Base-by-base conservation (phyloP, 1,284 basidiomycete genomes). In the Ceratobasidium sp. region DNA sequence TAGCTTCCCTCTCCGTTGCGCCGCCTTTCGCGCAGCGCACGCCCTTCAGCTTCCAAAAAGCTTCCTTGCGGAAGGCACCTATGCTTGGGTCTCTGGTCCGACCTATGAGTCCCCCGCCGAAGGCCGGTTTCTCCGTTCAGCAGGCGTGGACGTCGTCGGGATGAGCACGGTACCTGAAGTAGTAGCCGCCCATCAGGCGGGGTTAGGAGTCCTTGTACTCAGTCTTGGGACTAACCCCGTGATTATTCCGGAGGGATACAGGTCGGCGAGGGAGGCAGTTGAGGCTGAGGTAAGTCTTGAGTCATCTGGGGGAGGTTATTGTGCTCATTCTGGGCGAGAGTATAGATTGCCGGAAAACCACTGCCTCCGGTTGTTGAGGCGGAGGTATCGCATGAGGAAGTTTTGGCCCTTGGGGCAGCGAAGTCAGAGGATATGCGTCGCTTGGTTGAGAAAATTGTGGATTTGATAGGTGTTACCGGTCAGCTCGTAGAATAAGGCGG, bases 91-190 rank as follows among this genome's bases (percentile, higher is more conserved):
- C 55, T 89, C 90, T 39, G 94, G 94, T 0, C 95, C 95, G 0
- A 93, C 93, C 4, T 96, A 96, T 84, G 95, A 96, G 85, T 93
- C 93, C 0, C 90, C 93, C 0, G 93, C 93, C 0, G 94, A 95
- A 82, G 94, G 94, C n/a, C 86, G 90, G 60, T 90, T 94, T 83
- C 85, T 95, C 67, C 87, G 93, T 28, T 85, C 85, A n/a, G 90
- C 89, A 0, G 94, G 94, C 4, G 94, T 91, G 3, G 94, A 95
- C 82, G 93, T 95, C 9, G 94, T 96, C 1, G 95, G 95, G 2
- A 96, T 96, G 95, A 94, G 93, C 81, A 96, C 95, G 0, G 90
- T 96, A n/a, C 95, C 95, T 0, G 95, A 96, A 86, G 94, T 96
- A n/a, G 86, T 96, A 23, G 93, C 91, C 0, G 95, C 93, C 26